Evolutionary conservation across 1,284 basidiomycete species (phyloP).

Genomic region (Neolentinus lepideus): DNA sequence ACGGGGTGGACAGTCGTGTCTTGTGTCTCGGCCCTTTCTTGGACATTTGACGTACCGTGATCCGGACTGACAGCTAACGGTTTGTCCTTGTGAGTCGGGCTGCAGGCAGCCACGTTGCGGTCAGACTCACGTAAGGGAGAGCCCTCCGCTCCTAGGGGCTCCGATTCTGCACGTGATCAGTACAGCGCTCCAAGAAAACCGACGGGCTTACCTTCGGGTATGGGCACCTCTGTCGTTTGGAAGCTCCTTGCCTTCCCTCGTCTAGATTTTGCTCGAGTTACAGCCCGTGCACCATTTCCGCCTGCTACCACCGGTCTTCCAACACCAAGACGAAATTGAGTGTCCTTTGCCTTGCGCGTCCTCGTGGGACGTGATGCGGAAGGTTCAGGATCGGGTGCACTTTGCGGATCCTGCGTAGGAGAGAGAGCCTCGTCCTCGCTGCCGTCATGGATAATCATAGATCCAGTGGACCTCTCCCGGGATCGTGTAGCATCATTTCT

Average conservation of each 20-base stretch:
- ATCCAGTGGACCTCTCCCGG: constrained; percentile 30
- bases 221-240: constrained; percentile 47
- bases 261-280: constrained; percentile 50
- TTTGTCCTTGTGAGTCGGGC: constrained; percentile 9
- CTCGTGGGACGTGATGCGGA: constrained; percentile 26
- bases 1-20: background rate
- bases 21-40: background rate
- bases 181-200: background rate
- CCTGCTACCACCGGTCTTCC: constrained; percentile 59
- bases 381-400: constrained; percentile 10
- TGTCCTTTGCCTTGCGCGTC: constrained; percentile 62
- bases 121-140: constrained; percentile 4
- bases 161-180: constrained; percentile 21
- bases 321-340: constrained; percentile 63
- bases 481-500: constrained; percentile 27
- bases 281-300: constrained; percentile 50
- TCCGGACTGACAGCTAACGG: constrained; percentile 16
- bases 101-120: constrained; percentile 1
- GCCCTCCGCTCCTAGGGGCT: constrained; percentile 10
- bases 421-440: constrained; percentile 33
- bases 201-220: constrained; percentile 32
- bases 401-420: constrained; percentile 22
- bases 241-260: constrained; percentile 41
- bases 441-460: constrained; percentile 39
- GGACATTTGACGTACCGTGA: background rate